Percentiles rank a stretch among this genome's conserved stretches.
Conservation (phyloP, 441 rosid species). For the Euphorbia celastroides region DNA sequence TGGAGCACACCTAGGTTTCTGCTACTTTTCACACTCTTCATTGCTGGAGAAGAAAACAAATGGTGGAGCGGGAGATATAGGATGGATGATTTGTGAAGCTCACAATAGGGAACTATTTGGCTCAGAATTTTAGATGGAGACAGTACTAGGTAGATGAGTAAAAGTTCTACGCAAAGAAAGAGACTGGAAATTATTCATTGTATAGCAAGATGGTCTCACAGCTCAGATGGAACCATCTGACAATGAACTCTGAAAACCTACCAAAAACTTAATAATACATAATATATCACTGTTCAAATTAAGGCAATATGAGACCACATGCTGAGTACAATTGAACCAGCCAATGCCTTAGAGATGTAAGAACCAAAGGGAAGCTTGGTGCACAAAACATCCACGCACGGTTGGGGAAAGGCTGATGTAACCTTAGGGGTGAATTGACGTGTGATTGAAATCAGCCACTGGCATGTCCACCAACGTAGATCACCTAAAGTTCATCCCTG, state of each 20-base stretch:
- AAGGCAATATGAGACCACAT: background rate
- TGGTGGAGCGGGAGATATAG: background rate
- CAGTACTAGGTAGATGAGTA: background rate
- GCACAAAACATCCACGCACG: no score
- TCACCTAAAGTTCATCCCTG: no score
- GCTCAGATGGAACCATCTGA: background rate
- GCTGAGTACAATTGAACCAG: background rate
- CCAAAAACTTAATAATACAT: background rate
- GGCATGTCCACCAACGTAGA: no score
- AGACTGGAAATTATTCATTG: background rate
- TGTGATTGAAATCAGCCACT: no score
- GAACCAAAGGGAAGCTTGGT: no score
- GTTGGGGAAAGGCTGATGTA: no score
- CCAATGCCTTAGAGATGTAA: background rate
- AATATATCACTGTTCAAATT: background rate
- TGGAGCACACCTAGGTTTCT: background rate
- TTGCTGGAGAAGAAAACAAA: background rate
- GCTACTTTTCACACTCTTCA: background rate
- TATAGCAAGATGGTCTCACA: background rate
- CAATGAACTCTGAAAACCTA: background rate
- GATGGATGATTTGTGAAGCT: background rate
- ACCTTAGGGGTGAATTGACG: no score
- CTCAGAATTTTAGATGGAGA: background rate
- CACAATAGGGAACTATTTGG: background rate
- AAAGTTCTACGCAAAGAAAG: background rate